Percentiles rank a stretch among this genome's conserved stretches.
These are phyloP conservation scores for Corylus avellana DNA, from an alignment of 306 rosid genomes.

Conservation along the genomic window DNA sequence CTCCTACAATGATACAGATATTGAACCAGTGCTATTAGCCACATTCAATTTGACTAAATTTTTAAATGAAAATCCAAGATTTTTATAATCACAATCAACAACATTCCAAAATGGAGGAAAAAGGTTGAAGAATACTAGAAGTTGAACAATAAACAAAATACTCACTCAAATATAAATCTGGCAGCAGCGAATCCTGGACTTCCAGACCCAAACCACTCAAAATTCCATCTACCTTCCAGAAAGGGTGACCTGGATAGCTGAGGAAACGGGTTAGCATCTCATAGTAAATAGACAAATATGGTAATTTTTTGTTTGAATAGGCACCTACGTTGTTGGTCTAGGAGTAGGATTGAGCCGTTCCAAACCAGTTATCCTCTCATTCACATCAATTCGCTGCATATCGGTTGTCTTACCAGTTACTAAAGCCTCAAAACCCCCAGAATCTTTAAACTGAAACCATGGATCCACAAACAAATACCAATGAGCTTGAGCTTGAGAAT, in stretches of 20 bases:
- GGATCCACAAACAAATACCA: constrained; percentile 30
- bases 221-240: constrained; percentile 93
- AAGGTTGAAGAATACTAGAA: constrained; percentile 13
- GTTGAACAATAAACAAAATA: constrained; percentile 21
- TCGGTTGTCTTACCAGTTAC: constrained; percentile 84
- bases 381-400: constrained; percentile 81
- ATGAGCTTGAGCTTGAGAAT: not conserved
- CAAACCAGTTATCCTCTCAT: constrained; percentile 88
- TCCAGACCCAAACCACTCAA: constrained; percentile 91
- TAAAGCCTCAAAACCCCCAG: constrained; percentile 90
- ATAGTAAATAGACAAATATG: constrained; percentile 22
- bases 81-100: constrained; percentile 15
- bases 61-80: not conserved
- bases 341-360: constrained; percentile 97
- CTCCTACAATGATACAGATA: constrained; percentile 49
- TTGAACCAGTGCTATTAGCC: constrained; percentile 19
- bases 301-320: not conserved
- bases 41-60: constrained; percentile 13
- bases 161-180: constrained; percentile 74
- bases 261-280: constrained; percentile 40
- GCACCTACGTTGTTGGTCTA: constrained; percentile 89
- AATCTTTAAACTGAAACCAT: constrained; percentile 80
- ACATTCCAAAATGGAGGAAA: not conserved
- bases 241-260: constrained; percentile 84
- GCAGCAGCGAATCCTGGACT: constrained; percentile 80